Evolutionary conservation across 352 stramenopile species (phyloP).

Genomic region (Pythium monospermum): DNA sequence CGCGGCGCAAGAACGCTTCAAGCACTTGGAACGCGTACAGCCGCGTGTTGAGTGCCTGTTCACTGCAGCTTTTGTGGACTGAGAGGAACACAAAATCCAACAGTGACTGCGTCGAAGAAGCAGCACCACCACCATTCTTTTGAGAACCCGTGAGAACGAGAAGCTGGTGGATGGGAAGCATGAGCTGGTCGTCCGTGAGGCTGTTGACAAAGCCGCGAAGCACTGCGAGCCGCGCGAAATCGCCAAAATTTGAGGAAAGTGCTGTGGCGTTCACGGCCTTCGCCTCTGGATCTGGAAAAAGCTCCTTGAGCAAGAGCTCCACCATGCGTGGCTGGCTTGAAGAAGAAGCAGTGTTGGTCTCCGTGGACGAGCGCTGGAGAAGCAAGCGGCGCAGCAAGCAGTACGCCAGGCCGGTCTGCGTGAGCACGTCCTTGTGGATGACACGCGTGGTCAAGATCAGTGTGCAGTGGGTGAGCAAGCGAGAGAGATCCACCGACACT

Average conservation of each 20-base stretch:
- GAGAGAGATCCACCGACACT: slow-evolving; percentile 22
- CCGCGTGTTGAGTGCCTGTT: slow-evolving; percentile 57
- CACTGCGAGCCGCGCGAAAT: slow-evolving; percentile 56
- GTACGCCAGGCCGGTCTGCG: slow-evolving; percentile 63
- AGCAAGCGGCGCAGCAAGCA: slow-evolving; percentile 62
- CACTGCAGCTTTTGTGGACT: slow-evolving; percentile 46
- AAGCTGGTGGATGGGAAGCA: background rate
- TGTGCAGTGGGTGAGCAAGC: slow-evolving; percentile 51
- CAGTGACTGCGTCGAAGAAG: slow-evolving; percentile 11
- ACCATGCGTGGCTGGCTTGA: background rate
- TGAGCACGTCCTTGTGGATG: slow-evolving; percentile 80
- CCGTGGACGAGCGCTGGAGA: slow-evolving; percentile 24
- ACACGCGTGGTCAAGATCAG: slow-evolving; percentile 62
- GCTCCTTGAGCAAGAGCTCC: background rate
- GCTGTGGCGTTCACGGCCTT: background rate
- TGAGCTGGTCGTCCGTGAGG: slow-evolving; percentile 48
- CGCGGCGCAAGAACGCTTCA: slow-evolving; percentile 65
- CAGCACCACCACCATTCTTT: too few species aligned
- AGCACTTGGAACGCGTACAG: slow-evolving; percentile 82
- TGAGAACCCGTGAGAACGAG: too few species aligned
- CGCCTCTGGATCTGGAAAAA: background rate
- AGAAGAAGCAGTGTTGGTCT: background rate
- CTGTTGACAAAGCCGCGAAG: slow-evolving; percentile 69
- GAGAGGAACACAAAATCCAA: slow-evolving; percentile 53
- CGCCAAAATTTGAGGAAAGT: slow-evolving; percentile 31